Evolutionary conservation across 2,329 filamentous ascomycete genomes (phyloP), one percentile per base, ranked within the genome.

Genomic region (Penicillium sp.): DNA sequence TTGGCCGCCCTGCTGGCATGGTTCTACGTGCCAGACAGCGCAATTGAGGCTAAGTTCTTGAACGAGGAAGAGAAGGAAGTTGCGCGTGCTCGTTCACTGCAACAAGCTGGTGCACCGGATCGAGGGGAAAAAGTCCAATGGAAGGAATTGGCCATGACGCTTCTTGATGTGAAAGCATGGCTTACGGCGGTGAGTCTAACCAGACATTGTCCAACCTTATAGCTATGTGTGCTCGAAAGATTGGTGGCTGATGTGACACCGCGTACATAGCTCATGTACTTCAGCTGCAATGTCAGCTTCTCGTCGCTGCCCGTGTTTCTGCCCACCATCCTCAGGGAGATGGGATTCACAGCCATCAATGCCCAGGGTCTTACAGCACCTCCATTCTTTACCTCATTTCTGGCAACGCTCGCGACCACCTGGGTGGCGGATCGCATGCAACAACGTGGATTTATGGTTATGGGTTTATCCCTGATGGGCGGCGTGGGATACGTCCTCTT

Each of bases 301-400:
- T 79, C 80, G 5, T 83, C 80, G 2, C 73, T 86, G 3, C 81
- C 83, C 0, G 80, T 84, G 2, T 87, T 85, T 59, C 73, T 86
- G 2, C 83, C 83, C 0, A 79, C 80, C 2, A 83, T 86, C 55
- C 71, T 86, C 12, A 69, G 75, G 41, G 74, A 80, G 46, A 87
- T 89, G 82, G 86, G 86, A 9, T 89, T 84, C 68, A 79, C 77
- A 0, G 72, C 77, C 12, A 77, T 88, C 52, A 75, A 82, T 50
- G 83, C 87, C 0, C 86, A 90, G 67, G 87, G 86, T 1, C 76
- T 90, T 11, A 84, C 84, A 0, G 84, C 85, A 0, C 86, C 86
- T 1, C 84, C 86, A 0, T 88, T 86, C 65, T 81, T 89, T 58
- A 67, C 86, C 13, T 78, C 84, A 1, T 88, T 86, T 63, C 58